Conservation (phyloP, 768 basidiomycete species). For the Cubamyces lactineus region DNA sequence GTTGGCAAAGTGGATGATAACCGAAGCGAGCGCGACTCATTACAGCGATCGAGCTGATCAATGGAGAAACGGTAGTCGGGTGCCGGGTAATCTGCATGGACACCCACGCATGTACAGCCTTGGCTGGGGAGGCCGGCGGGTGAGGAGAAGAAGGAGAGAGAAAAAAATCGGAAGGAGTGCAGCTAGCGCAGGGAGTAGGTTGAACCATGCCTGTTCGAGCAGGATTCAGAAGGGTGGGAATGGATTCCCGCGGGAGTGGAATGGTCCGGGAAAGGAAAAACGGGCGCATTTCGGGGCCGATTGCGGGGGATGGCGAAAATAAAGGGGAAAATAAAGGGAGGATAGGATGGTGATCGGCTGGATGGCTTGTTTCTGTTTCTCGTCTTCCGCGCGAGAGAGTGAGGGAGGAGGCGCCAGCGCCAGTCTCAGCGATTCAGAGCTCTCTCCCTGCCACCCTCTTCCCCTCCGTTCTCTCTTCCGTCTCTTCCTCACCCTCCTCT, state of each 20-base stretch:
- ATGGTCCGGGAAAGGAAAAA: slow-evolving; percentile 9
- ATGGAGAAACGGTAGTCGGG: background rate
- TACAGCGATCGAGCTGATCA: slow-evolving; percentile 13
- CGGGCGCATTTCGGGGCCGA: slow-evolving; percentile 25
- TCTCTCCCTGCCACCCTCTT: slow-evolving; percentile 23
- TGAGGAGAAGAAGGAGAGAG: background rate
- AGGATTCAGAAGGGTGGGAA: background rate
- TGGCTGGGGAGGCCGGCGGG: slow-evolving; percentile 2
- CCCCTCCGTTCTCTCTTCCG: slow-evolving; percentile 19
- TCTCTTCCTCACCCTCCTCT: slow-evolving; percentile 7
- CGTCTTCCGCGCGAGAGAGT: slow-evolving; percentile 24
- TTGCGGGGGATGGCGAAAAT: slow-evolving; percentile 6
- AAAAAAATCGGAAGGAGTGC: background rate
- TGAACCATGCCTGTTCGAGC: background rate
- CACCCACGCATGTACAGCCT: background rate
- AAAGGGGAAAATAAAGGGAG: slow-evolving; percentile 15
- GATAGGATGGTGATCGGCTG: slow-evolving; percentile 20
- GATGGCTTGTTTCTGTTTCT: slow-evolving; percentile 20
- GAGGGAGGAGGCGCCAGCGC: slow-evolving; percentile 14
- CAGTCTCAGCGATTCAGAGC: slow-evolving; percentile 13
- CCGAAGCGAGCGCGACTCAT: slow-evolving; percentile 7
- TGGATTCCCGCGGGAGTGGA: background rate
- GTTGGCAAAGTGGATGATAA: slow-evolving; percentile 14
- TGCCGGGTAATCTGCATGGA: background rate
- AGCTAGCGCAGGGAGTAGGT: background rate